These are phyloP conservation scores for Zygoascus biomembranicola DNA, from an alignment of 805 yeast genomes.

Conservation along the genomic window DNA sequence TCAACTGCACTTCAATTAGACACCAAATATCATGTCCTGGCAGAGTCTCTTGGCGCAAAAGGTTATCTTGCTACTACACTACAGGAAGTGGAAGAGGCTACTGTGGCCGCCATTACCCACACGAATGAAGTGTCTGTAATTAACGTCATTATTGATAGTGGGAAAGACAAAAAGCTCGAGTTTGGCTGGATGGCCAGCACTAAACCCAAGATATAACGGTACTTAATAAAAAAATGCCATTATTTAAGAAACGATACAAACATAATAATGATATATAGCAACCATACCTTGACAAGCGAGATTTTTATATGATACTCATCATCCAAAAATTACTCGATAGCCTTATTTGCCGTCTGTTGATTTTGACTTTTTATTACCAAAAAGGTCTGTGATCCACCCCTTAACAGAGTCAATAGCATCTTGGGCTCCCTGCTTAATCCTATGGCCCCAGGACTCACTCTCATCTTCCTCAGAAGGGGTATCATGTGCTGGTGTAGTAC, in stretches of 20 bases:
- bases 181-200: constrained; percentile 66
- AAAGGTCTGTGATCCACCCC: not conserved
- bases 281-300: too few relatives aligned
- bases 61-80: constrained; percentile 42
- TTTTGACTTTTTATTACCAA: not conserved
- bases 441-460: not conserved
- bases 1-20: constrained; percentile 52
- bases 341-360: too few relatives aligned
- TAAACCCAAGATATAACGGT: constrained; percentile 24
- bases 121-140: constrained; percentile 37
- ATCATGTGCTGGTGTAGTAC: not conserved
- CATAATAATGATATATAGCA: not conserved
- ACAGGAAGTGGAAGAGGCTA: constrained; percentile 31
- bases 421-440: not conserved
- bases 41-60: constrained; percentile 46
- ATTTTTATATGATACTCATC: too few relatives aligned
- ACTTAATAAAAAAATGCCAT: not conserved
- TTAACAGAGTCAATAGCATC: constrained; percentile 1
- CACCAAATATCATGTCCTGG: constrained; percentile 50
- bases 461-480: not conserved
- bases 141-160: constrained; percentile 57
- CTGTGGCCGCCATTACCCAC: constrained; percentile 29
- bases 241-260: not conserved
- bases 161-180: constrained; percentile 43
- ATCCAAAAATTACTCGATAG: too few relatives aligned